Base-by-base conservation (phyloP, 1,284 basidiomycete species). In the Phenoliferia sp. region DNA sequence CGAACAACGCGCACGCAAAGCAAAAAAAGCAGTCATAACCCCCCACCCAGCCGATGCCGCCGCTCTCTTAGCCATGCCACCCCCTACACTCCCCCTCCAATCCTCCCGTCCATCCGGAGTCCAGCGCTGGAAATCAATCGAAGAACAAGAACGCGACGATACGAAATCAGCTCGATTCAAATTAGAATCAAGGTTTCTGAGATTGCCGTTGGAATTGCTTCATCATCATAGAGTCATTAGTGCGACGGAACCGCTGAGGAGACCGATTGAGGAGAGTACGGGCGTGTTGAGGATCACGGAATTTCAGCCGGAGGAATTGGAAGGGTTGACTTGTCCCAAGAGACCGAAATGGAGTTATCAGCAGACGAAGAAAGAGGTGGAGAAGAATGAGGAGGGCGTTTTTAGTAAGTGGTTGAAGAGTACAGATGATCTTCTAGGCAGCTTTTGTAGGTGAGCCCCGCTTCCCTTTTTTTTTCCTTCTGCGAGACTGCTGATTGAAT, bases 1-100 rank as follows among this genome's bases (percentile, higher is more conserved):
- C 86, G 67, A 89, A 88, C 74, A 19, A 9, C 87, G 90, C n/a
- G 90, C 90, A 0, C 80, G 87, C 36, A 93, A 93, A 78, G 86
- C 90, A 39, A 90, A 89, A 89, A 91, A 72, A 76, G 55, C 79
- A 78, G 69, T 73, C 74, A 66, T 72, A 75, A 64, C 67, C 72
- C 63, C 28, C 67, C 77, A 61, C 79, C 79, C 71, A 69, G 76
- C 67, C 71, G 78, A 67, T 63, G 75, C 54, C 33, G 62, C 59
- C 16, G 66, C 52, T 3, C 44, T 34, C 29, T 63, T 61, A 67
- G 35, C 68, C 59, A 3, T 6, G 56, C 31, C 62, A 16, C 15
- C 22, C 28, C 31, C 19, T 26, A 54, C 17, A 61, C 57, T 15
- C 52, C 59, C 62, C 54, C 32, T 61, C 58, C 10, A 26, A 34